Conservation (phyloP, 106 monocot genomes). For the Xerophyta viscosa region DNA sequence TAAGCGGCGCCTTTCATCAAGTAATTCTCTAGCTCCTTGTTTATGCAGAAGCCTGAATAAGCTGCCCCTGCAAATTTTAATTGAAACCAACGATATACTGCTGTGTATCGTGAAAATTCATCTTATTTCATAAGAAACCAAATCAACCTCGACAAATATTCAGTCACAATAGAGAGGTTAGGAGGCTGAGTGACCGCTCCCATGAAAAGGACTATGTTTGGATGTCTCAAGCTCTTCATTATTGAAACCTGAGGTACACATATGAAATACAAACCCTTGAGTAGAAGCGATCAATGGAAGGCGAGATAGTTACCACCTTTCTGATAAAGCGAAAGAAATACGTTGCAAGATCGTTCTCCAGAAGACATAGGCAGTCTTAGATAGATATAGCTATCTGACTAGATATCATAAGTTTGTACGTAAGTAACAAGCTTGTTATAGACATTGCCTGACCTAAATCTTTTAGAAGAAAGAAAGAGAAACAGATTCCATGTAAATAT, state of each 20-base stretch:
- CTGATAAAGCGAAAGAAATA: conserved; percentile 88
- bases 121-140: too few relatives aligned
- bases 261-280: neutral
- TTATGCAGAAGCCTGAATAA: conserved; percentile 85
- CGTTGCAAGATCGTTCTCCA: too few relatives aligned
- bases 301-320: too few relatives aligned
- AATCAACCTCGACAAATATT: conserved; percentile 83
- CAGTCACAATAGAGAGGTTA: conserved; percentile 90
- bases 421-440: too few relatives aligned
- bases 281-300: too few relatives aligned
- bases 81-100: conserved; percentile 32
- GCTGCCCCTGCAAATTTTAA: conserved; percentile 67
- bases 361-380: too few relatives aligned
- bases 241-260: conserved; percentile 71
- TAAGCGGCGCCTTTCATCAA: conserved; percentile 90
- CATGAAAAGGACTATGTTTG: conserved; percentile 97
- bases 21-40: conserved; percentile 56
- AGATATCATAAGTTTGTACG: neutral
- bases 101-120: too few relatives aligned
- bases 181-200: conserved; percentile 88
- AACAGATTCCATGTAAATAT: too few relatives aligned
- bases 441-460: too few relatives aligned
- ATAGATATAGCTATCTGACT: neutral
- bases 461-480: too few relatives aligned
- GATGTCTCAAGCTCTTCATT: conserved; percentile 97